Base-by-base conservation (phyloP, 1,284 basidiomycete genomes). In the Fistulinella cinereoalba region DNA sequence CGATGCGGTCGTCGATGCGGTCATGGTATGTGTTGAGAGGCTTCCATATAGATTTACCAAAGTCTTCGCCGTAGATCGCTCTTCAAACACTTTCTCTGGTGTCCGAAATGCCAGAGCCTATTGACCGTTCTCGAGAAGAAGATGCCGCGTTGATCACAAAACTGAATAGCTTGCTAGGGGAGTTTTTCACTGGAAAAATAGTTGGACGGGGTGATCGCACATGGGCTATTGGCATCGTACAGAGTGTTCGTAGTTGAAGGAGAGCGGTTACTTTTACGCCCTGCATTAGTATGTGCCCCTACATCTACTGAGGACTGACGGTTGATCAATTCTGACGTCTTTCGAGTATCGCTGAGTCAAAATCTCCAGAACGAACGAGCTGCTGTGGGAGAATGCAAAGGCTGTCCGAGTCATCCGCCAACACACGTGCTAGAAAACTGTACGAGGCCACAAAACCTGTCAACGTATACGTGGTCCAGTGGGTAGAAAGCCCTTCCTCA, bases 211-310 rank as follows among this genome's bases (percentile, higher is more conserved):
- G 65, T 19, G 85, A 88, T 57, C 72, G 74, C 10, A 69, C 67
- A 11, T 87, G 85, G 84, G 80, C 80, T 11, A 58, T 70, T 47
- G 76, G 76, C 21, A 71, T 85, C 13, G 58, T 83, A n/a, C 72
- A 75, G 19, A 65, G 61, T 15, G 34, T 62, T 21, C 49, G 54
- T 41, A 46, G 33, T 40, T 63, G 51, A 56, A 41, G 3, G n/a
- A 7, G 16, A n/a, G n/a, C n/a, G n/a, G n/a, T n/a, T n/a, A n/a
- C n/a, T n/a, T n/a, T n/a, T n/a, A n/a, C n/a, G n/a, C n/a, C n/a
- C n/a, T n/a, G n/a, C n/a, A n/a, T n/a, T n/a, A n/a, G n/a, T n/a
- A n/a, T n/a, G n/a, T n/a, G n/a, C n/a, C n/a, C n/a, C n/a, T n/a
- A n/a, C n/a, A n/a, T n/a, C n/a, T n/a, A n/a, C n/a, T n/a, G n/a